Percentiles rank a stretch among this genome's conserved stretches.
phyloP scores from a whole-genome alignment of 2,329 filamentous ascomycete genomes.

The Cladosporium cucumerinum region DNA sequence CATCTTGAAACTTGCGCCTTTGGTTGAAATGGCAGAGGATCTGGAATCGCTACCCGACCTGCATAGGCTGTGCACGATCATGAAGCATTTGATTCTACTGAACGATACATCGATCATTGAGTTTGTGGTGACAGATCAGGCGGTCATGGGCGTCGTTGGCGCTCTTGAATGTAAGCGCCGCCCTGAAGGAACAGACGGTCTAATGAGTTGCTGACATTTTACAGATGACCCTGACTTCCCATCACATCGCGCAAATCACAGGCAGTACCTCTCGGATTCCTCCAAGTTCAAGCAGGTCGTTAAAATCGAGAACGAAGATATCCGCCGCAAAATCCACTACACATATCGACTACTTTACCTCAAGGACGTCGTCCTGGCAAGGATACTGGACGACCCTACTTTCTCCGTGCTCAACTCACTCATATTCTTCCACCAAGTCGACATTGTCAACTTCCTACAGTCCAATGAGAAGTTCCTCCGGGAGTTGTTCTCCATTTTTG shows the following conservation, averaged over 20 bases:
- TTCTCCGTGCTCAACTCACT: conserved; percentile 96
- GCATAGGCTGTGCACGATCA: conserved; percentile 92
- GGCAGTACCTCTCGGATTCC: conserved; percentile 84
- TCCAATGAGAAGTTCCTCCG: conserved; percentile 72
- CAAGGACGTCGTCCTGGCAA: conserved; percentile 95
- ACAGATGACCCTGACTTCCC: conserved; percentile 92
- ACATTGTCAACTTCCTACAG: conserved; percentile 95
- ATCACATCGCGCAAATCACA: conserved; percentile 93
- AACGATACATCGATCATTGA: conserved; percentile 97
- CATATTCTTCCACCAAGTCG: conserved; percentile 98
- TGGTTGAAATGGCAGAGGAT: conserved; percentile 87
- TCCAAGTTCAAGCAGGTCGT: conserved; percentile 96
- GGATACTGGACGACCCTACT: conserved; percentile 94
- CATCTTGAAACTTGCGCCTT: conserved; percentile 77
- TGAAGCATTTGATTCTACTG: conserved; percentile 91
- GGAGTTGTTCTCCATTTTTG: conserved; percentile 85
- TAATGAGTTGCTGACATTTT: conserved; percentile 24
- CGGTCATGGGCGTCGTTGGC: conserved; percentile 87
- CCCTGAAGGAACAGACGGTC: conserved; percentile 24
- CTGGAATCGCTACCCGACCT: conserved; percentile 82
- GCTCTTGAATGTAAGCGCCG: conserved; percentile 71
- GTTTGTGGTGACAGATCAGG: conserved; percentile 83
- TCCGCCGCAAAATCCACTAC: conserved; percentile 89
- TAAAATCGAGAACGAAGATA: conserved; percentile 75
- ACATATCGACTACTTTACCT: conserved; percentile 95